Percentiles rank a stretch among this genome's conserved stretches.
Conservation (phyloP, 306 rosid species). For the Morella rubra region DNA sequence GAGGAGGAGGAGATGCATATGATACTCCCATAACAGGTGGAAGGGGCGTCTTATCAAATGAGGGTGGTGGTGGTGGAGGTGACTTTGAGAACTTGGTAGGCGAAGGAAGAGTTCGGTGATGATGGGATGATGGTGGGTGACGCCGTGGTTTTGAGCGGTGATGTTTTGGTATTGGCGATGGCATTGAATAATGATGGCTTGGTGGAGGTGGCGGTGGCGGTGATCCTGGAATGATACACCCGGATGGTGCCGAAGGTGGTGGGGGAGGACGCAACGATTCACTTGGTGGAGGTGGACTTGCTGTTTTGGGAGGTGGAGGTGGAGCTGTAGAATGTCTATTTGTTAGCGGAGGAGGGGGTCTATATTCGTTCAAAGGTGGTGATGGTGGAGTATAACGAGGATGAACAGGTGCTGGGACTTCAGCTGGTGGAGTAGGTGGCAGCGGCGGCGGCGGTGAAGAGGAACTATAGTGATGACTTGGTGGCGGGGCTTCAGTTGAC, state of each 20-base stretch:
- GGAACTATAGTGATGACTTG: background rate
- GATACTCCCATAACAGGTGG: conserved; percentile 28
- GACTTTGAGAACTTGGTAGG: background rate
- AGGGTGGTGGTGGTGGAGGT: conserved; percentile 9
- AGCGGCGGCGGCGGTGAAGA: conserved; percentile 12
- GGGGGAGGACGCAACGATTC: background rate
- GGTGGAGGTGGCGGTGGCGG: conserved; percentile 12
- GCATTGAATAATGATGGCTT: background rate
- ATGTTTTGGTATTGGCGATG: conserved; percentile 5
- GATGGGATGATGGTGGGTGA: conserved; percentile 11
- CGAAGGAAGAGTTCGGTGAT: conserved; percentile 10
- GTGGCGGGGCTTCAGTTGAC: background rate
- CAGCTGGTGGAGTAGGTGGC: background rate
- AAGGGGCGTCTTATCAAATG: conserved; percentile 21
- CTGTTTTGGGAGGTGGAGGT: background rate
- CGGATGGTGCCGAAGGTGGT: conserved; percentile 17
- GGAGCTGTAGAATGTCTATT: background rate
- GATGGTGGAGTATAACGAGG: background rate
- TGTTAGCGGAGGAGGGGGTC: background rate
- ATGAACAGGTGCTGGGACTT: background rate
- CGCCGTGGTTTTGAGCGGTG: conserved; percentile 10
- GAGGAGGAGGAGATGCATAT: conserved; percentile 30
- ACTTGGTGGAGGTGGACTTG: background rate
- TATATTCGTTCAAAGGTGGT: background rate
- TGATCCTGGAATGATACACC: conserved; percentile 18